Evolutionary conservation across 2,329 filamentous ascomycete genomes (phyloP), one percentile per base, ranked within the genome.

Genomic region (Neophaeococcomyces aloes): DNA sequence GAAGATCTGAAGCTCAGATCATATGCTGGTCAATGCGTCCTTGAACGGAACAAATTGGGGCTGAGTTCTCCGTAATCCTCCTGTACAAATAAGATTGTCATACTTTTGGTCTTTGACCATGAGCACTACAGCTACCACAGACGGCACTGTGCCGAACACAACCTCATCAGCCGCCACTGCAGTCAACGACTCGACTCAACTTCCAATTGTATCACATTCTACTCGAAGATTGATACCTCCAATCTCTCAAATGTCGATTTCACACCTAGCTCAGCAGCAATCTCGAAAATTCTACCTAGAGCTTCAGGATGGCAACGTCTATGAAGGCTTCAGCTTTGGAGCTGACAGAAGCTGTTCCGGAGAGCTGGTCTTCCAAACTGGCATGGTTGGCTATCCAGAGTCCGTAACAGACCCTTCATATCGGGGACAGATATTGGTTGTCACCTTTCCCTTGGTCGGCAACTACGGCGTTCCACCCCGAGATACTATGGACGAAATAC

Each of bases 351-450:
- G 86, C 70, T 79, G 93, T 59, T 84, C 89, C 54, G 91, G 91
- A 65, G 91, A 98, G 74, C 75, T 98, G 63, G 91, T 98, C 68
- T 98, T 98, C 72, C 89, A 96, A 75, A 98, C 91, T 46, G 91
- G 91, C 66, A 94, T 96, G 88, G 91, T 96, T 57, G 91, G 91
- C 60, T 98, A 98, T 64, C 88, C 91, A 32, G 91, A 98, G 72
- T 93, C 83, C 37, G 80, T 89, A 74, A 88, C 84, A 59, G 84
- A 89, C 59, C 84, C 84, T 42, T 89, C 84, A 15, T 89, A 89
- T 70, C 82, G 83, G 54, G 84, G 91, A 55, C 89, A 98, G 70
- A 94, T 98, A 57, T 76, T 98, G 56, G 88, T 96, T 65, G 80
- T 96, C 59, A 98, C 89, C 42, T 95, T 94, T 65, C 91, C 89